Evolutionary conservation across 2,329 filamentous ascomycete species (phyloP).

Genomic region (Chaetomiaceae sp.): DNA sequence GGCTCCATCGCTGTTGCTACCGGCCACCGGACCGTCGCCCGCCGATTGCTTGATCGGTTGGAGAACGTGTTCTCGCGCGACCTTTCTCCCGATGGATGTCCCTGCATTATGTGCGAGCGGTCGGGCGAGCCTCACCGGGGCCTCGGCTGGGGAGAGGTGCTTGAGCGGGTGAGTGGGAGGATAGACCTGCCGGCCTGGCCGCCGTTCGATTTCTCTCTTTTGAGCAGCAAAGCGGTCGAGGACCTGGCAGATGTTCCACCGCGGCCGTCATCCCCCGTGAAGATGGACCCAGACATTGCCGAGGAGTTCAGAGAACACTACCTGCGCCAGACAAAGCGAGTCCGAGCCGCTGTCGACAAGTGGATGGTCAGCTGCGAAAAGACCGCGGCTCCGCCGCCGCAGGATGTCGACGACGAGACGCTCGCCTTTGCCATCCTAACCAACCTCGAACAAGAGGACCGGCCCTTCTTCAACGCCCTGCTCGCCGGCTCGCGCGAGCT

Average conservation of each 20-base stretch:
- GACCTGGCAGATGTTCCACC: conserved; percentile 56
- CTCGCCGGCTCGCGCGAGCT: conserved; percentile 56
- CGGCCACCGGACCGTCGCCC: conserved; percentile 89
- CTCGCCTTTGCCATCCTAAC: conserved; percentile 90
- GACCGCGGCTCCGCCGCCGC: conserved; percentile 65
- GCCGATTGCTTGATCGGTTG: conserved; percentile 78
- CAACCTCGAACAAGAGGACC: conserved; percentile 67
- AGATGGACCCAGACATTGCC: conserved; percentile 88
- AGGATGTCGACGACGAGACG: conserved; percentile 91
- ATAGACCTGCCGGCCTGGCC: conserved; percentile 84
- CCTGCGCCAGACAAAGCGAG: conserved; percentile 85
- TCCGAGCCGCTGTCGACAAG: conserved; percentile 80
- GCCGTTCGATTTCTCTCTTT: conserved; percentile 66
- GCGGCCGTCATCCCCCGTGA: conserved; percentile 55
- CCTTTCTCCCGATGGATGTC: conserved; percentile 78
- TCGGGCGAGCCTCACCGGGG: conserved; percentile 59
- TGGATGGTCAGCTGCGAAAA: conserved; percentile 82
- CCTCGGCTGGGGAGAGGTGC: conserved; percentile 89
- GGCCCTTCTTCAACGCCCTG: conserved; percentile 76
- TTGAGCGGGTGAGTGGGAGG: conserved; percentile 86
- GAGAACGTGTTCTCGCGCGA: conserved; percentile 94
- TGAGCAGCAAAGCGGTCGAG: conserved; percentile 55
- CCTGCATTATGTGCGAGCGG: conserved; percentile 74
- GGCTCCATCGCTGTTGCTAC: conserved; percentile 93
- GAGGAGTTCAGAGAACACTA: conserved; percentile 93